Base-by-base conservation (phyloP, 305 asterid species). In the Coffea humblotiana region DNA sequence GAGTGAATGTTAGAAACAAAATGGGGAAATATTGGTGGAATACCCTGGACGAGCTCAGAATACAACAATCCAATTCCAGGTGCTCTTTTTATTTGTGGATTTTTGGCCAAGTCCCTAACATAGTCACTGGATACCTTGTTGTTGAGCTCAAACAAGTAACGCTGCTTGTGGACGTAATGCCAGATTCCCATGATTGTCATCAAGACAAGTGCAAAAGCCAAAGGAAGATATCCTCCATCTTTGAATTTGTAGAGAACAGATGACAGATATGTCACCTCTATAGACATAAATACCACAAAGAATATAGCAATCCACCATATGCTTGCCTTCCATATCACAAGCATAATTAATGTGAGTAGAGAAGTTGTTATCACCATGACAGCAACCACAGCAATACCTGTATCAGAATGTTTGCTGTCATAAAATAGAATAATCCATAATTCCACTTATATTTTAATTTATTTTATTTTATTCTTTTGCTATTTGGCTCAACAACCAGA, bases 11-110 rank as follows among this genome's bases (percentile, higher is more conserved):
- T 94, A 13, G 92, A 72, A 25, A 90, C 80, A 43, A 88, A 93
- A 52, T 91, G 95, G 2, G 94, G 86, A 51, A 91, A 90, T 40
- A 94, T 91, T 1, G 95, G 97, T 0, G 97, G 97, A 68, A 94
- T 92, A 4, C 97, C 97, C 47, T 94, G 95, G 2, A 91, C 98
- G 1, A 94, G 89, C 29, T 91, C 94, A 1, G 98, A 92, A 73
- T 94, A 94, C 0, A 94, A 82, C 16, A 94, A 81, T 13, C 95
- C 94, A 1, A 94, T 87, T 2, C 98, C 98, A 0, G 97, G 97
- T 3, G 90, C 25, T 80, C 94, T 77, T 52, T 69, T 83, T 2
- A 92, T 79, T 6, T 81, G 74, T 0, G 19, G 81, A 79, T 85
- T 86, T 3, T 81, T 81, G 0, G 88, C 86, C 58, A 94, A 63